phyloP scores from a whole-genome alignment of 2,329 filamentous ascomycete species.

The Pseudopyrenochaeta lycopersici region DNA sequence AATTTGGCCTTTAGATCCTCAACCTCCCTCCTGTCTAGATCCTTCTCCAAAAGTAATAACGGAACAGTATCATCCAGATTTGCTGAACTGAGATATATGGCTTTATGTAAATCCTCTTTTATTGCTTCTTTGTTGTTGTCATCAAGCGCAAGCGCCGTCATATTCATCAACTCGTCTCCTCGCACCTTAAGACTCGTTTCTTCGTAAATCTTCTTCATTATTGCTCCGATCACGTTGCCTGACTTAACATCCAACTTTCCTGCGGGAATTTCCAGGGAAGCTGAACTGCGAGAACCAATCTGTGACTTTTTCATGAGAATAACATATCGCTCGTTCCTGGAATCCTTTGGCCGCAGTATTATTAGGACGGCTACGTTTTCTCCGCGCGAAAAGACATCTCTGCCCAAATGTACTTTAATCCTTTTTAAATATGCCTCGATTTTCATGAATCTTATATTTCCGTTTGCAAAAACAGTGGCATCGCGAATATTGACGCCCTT shows the following conservation, averaged over 20 bases:
- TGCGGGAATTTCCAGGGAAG: constrained; percentile 63
- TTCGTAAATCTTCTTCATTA: constrained; percentile 56
- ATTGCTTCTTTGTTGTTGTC: neutral
- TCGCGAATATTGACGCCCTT: no score
- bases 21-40: neutral
- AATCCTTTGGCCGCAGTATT: constrained; percentile 55
- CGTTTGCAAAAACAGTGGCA: no score
- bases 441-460: no score
- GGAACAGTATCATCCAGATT: constrained; percentile 66
- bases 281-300: constrained; percentile 60
- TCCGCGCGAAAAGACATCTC: constrained; percentile 63
- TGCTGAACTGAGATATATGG: constrained; percentile 61
- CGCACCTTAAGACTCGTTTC: constrained; percentile 62
- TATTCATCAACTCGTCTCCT: constrained; percentile 59
- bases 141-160: constrained; percentile 59
- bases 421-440: no score
- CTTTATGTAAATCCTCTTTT: constrained; percentile 7
- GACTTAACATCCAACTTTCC: constrained; percentile 62
- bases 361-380: constrained; percentile 65
- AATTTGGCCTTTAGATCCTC: constrained; percentile 57
- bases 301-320: constrained; percentile 65
- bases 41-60: constrained; percentile 62
- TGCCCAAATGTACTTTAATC: no score
- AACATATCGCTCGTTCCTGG: constrained; percentile 56
- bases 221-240: constrained; percentile 47